Evolutionary conservation across 1,139 yeast species (phyloP).

Genomic region (Hansenula sp.): DNA sequence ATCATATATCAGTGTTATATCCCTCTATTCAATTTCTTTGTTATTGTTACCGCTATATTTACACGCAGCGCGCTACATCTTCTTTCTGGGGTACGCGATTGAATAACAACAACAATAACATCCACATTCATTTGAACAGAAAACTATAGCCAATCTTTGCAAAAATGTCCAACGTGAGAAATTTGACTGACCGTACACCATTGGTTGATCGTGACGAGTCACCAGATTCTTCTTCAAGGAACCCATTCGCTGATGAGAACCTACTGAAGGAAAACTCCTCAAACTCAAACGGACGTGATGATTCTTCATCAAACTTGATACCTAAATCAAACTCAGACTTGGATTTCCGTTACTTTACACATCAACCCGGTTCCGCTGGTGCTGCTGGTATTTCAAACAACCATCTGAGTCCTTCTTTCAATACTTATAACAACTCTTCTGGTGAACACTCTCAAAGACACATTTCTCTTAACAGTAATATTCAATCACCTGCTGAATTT

Average conservation of each 20-base stretch:
- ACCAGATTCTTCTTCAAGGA: neutral
- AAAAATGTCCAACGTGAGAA: neutral
- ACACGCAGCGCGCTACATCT: too few species aligned
- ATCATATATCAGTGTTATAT: neutral
- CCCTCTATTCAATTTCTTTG: too few species aligned
- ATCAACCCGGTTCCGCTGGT: neutral
- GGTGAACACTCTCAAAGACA: neutral
- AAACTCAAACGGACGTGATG: neutral
- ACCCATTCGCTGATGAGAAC: neutral
- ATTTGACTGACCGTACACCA: conserved; percentile 1
- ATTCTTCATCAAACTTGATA: neutral
- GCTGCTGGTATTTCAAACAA: too few species aligned
- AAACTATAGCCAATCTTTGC: neutral
- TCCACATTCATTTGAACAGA: neutral
- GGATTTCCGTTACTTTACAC: neutral
- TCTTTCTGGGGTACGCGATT: neutral
- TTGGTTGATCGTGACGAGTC: neutral
- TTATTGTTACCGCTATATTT: too few species aligned
- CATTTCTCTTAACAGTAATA: conserved; percentile 1
- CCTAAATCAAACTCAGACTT: neutral
- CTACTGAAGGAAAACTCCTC: neutral
- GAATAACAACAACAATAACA: neutral
- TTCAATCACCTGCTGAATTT: neutral
- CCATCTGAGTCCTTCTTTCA: too few species aligned
- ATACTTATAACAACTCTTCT: too few species aligned